Conservation (phyloP, 352 stramenopile genomes). For the Phytophthora syringae region DNA sequence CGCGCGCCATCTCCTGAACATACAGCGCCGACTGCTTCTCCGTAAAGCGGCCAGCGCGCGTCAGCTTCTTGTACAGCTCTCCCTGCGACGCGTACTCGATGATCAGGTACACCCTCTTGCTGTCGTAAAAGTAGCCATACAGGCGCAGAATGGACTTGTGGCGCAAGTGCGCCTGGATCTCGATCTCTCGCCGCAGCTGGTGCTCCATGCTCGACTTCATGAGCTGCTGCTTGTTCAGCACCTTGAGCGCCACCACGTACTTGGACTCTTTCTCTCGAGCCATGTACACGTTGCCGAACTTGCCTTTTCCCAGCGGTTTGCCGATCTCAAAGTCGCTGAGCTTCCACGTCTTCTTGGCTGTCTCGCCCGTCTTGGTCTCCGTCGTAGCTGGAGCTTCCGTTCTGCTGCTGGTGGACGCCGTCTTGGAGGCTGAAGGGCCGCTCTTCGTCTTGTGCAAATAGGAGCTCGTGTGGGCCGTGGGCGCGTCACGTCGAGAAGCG, state of each 20-base stretch:
- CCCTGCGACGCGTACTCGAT: slow-evolving; percentile 98
- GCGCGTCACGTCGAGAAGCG: slow-evolving; percentile 19
- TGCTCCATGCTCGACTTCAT: slow-evolving; percentile 98
- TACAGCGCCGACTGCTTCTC: slow-evolving; percentile 95
- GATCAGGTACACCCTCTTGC: slow-evolving; percentile 99
- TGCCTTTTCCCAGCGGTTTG: slow-evolving; percentile 97
- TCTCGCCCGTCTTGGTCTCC: slow-evolving; percentile 18
- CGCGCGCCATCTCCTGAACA: slow-evolving; percentile 94
- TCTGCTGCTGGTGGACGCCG: background rate
- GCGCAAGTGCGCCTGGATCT: slow-evolving; percentile 99
- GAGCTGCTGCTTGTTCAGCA: slow-evolving; percentile 98
- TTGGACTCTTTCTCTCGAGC: slow-evolving; percentile 97
- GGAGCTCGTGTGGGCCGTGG: slow-evolving; percentile 24
- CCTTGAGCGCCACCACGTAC: slow-evolving; percentile 99
- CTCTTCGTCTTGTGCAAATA: slow-evolving; percentile 31
- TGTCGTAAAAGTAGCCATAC: slow-evolving; percentile 99
- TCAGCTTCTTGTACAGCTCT: slow-evolving; percentile 99
- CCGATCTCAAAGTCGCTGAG: slow-evolving; percentile 99
- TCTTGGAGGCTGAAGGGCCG: background rate
- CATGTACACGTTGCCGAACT: slow-evolving; percentile 99
- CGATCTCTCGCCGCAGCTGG: slow-evolving; percentile 99
- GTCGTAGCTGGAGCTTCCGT: slow-evolving; percentile 5
- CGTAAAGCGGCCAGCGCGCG: slow-evolving; percentile 89
- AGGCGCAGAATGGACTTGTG: slow-evolving; percentile 98
- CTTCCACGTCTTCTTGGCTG: slow-evolving; percentile 81